Conservation (phyloP, 1,139 yeast genomes). For the Candida frijolesensis region DNA sequence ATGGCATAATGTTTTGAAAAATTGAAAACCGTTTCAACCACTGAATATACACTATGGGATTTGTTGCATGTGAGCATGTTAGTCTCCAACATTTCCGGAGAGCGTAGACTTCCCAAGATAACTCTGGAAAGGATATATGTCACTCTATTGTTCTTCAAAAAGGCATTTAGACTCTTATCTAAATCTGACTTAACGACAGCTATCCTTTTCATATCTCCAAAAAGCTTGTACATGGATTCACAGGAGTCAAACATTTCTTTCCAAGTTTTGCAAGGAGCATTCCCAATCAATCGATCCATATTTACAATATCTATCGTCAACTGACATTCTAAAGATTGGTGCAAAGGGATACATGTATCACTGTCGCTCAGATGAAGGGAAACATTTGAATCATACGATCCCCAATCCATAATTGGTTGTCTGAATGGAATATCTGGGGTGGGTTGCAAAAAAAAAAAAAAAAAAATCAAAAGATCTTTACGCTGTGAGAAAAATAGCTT, state of each 20-base stretch:
- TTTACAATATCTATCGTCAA: conserved; percentile 9
- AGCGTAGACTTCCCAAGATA: conserved; percentile 1
- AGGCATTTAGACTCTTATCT: background rate
- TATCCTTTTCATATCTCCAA: conserved; percentile 1
- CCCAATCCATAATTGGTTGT: conserved; percentile 1
- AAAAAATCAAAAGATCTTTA: background rate
- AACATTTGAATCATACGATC: conserved; percentile 2
- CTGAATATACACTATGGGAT: background rate
- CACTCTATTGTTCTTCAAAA: conserved; percentile 4
- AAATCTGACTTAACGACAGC: background rate
- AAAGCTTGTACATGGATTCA: background rate
- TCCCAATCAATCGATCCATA: conserved; percentile 10
- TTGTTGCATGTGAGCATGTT: background rate
- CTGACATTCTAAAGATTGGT: conserved; percentile 1
- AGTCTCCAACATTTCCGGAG: background rate
- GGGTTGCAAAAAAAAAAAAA: conserved; percentile 12
- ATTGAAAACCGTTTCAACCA: conserved; percentile 6
- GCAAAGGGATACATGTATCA: background rate
- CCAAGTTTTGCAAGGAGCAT: conserved; percentile 8
- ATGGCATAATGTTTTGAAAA: background rate
- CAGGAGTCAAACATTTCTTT: conserved; percentile 4
- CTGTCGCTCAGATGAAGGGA: background rate
- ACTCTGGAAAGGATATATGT: conserved; percentile 4
- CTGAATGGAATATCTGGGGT: background rate
- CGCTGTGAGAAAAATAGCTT: background rate